phyloP scores from a whole-genome alignment of 257 asterid genomes.

The Nicotiana benthamiana region DNA sequence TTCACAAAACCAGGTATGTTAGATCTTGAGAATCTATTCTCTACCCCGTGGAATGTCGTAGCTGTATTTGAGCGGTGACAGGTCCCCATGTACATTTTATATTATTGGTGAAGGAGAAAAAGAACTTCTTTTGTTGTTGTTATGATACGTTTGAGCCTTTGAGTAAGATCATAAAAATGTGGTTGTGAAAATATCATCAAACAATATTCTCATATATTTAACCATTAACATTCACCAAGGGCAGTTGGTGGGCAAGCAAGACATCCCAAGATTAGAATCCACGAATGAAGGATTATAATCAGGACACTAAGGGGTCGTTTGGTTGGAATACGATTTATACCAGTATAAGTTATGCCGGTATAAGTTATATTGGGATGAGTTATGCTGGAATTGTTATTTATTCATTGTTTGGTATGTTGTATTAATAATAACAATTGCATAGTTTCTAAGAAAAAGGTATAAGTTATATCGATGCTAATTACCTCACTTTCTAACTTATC shows the following conservation, averaged over 20 bases:
- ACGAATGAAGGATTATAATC: background rate
- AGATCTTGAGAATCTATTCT: background rate
- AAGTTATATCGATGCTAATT: no score
- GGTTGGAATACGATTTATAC: no score
- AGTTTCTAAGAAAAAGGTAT: no score
- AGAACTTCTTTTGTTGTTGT: background rate
- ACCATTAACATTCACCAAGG: background rate
- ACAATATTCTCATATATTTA: background rate
- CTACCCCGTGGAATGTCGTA: constrained; percentile 1
- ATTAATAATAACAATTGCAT: no score
- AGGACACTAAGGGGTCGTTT: background rate
- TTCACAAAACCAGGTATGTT: constrained; percentile 66
- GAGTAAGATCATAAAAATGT: background rate
- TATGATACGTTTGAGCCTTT: background rate
- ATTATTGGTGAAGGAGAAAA: background rate
- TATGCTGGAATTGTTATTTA: no score
- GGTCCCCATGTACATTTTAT: background rate
- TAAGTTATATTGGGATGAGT: no score
- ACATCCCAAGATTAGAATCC: background rate
- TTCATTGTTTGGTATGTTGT: no score
- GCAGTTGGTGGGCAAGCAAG: background rate
- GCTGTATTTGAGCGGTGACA: background rate
- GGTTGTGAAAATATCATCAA: background rate
- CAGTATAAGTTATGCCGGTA: no score
- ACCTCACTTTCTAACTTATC: no score